Evolutionary conservation across 768 basidiomycete species (phyloP).

Genomic region (Kwoniella heveanensis): DNA sequence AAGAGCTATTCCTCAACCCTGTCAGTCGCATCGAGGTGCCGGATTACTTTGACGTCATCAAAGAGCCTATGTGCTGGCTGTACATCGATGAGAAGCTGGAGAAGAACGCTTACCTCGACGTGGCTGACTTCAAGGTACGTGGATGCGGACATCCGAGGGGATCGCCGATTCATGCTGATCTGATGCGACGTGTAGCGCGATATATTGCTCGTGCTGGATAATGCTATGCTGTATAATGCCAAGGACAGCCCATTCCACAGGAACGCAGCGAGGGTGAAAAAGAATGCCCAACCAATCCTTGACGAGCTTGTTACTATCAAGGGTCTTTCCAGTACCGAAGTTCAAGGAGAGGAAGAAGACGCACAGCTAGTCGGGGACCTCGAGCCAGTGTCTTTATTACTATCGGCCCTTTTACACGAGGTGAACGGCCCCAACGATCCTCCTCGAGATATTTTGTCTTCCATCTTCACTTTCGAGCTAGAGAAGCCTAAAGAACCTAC

Average conservation of each 20-base stretch:
- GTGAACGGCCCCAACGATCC: slow-evolving; percentile 60
- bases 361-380: slow-evolving; percentile 64
- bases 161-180: neutral
- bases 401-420: slow-evolving; percentile 63
- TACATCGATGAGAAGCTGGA: slow-evolving; percentile 87
- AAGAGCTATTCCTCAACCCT: slow-evolving; percentile 72
- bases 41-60: slow-evolving; percentile 88
- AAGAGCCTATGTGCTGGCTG: slow-evolving; percentile 86
- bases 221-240: slow-evolving; percentile 84
- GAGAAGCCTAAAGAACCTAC: slow-evolving; percentile 66
- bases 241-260: slow-evolving; percentile 70
- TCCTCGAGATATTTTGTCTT: slow-evolving; percentile 63
- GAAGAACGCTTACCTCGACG: slow-evolving; percentile 70
- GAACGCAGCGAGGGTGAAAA: slow-evolving; percentile 68
- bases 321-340: slow-evolving; percentile 1
- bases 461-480: slow-evolving; percentile 71
- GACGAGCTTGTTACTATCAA: slow-evolving; percentile 42
- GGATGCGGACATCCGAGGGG: neutral
- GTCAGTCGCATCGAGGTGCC: slow-evolving; percentile 76
- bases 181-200: slow-evolving; percentile 59
- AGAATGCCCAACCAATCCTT: slow-evolving; percentile 61
- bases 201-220: slow-evolving; percentile 81
- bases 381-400: slow-evolving; percentile 67
- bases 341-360: slow-evolving; percentile 58
- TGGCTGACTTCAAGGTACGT: slow-evolving; percentile 67